Percentiles rank a stretch among this genome's conserved stretches.
Conservation (phyloP, 768 basidiomycete genomes). For the Pisolithus tinctorius region DNA sequence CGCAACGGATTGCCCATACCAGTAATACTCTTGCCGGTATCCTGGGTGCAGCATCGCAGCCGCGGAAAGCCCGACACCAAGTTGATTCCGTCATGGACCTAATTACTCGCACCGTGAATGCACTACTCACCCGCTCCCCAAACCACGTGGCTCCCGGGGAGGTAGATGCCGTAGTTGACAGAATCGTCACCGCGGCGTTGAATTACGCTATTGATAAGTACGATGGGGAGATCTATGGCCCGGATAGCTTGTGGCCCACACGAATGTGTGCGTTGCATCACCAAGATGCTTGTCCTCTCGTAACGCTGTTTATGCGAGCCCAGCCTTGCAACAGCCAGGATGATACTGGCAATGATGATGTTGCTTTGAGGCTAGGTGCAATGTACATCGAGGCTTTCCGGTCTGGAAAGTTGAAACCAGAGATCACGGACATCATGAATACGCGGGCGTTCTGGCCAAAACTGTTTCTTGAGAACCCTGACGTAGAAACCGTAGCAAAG, state of each 20-base stretch:
- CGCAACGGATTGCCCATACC: constrained; percentile 62
- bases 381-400: constrained; percentile 62
- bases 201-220: constrained; percentile 70
- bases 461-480: constrained; percentile 74
- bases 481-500: constrained; percentile 57
- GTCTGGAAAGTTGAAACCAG: constrained; percentile 47
- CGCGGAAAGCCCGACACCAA: constrained; percentile 45
- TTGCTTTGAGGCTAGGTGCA: constrained; percentile 29
- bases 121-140: constrained; percentile 46
- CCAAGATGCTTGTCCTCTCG: constrained; percentile 48
- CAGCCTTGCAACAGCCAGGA: constrained; percentile 4
- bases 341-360: constrained; percentile 16
- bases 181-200: constrained; percentile 65
- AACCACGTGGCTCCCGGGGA: constrained; percentile 52
- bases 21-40: constrained; percentile 52
- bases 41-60: constrained; percentile 42
- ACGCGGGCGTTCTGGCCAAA: constrained; percentile 65
- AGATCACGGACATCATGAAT: constrained; percentile 51
- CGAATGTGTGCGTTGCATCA: constrained; percentile 58
- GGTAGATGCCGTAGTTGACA: constrained; percentile 56
- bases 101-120: constrained; percentile 59
- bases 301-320: constrained; percentile 45
- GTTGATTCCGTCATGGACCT: constrained; percentile 72
- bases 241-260: constrained; percentile 45
- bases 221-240: constrained; percentile 34